Base-by-base conservation (phyloP, 148 eudicot genomes). In the Camellia granthamiana region DNA sequence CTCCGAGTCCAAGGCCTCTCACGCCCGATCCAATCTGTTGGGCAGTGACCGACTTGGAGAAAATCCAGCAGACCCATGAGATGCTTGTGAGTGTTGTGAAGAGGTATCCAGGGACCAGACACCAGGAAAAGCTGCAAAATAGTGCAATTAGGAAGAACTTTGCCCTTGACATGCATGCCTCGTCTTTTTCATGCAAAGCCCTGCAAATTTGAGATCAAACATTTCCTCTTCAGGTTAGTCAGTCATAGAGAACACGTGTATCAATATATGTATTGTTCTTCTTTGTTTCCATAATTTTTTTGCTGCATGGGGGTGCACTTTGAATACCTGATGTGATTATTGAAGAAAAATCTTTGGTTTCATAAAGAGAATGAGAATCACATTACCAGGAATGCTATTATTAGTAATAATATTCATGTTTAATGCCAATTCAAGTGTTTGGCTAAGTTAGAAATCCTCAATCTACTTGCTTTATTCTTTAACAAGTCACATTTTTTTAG, bases 1-100 rank as follows among this genome's bases (percentile, higher is more conserved):
- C 94, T 56, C 92, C 95, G 2, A 95, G 73, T 7, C 98, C 98
- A 23, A 93, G 94, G 23, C 98, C 98, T 58, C 72, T 84, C 90
- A 95, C 86, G 75, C 98, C 98, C 0, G 98, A 95, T 2, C 98
- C 98, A 9, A 95, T 42, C 82, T 95, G 98, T 62, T 95, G 98
- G 60, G 95, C 97, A 16, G 93, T 94, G 65, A 94, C 92, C 47
- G 98, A 94, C 73, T 85, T 85, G 75, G 95, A 85, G 84, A 90
- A 94, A 67, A 85, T 84, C 97, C 97, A 94, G 76, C 98, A 94
- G 41, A 94, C 79, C 95, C 97, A 94, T 69, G 98, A 94, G 81
- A 94, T 84, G 87, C 91, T 91, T 9, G 94, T 88, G 65, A 94
- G 84, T 19, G 98, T 90, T 46, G 95, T 15, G 86, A 94, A 92